These are phyloP conservation scores for Paramecium sonneborni DNA, from an alignment of 73 alveolate species.

Conservation along the genomic window DNA sequence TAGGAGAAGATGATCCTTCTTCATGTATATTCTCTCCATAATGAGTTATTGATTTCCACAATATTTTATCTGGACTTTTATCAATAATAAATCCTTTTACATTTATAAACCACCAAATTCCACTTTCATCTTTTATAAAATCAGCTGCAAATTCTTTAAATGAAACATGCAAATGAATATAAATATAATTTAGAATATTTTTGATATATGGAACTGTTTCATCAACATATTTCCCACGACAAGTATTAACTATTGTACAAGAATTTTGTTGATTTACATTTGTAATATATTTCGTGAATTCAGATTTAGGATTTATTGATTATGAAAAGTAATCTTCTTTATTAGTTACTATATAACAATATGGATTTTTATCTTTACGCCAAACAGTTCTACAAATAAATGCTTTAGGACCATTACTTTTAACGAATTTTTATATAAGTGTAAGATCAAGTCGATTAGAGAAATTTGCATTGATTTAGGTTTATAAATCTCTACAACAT, in stretches of 20 bases:
- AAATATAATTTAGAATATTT: constrained; percentile 85
- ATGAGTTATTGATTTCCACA: constrained; percentile 53
- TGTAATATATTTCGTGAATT: constrained; percentile 83
- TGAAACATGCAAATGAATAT: constrained; percentile 78
- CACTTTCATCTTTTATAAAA: constrained; percentile 75
- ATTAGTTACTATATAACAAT: constrained; percentile 84
- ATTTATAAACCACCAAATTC: constrained; percentile 79
- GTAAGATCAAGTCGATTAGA: constrained; percentile 57
- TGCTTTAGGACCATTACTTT: constrained; percentile 96
- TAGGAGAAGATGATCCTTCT: constrained; percentile 70
- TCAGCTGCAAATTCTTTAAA: constrained; percentile 60
- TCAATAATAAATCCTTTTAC: constrained; percentile 64
- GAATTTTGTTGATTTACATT: constrained; percentile 79
- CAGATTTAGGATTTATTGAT: constrained; percentile 72
- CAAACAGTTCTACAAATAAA: constrained; percentile 88
- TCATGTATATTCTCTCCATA: constrained; percentile 66
- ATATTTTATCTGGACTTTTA: constrained; percentile 66
- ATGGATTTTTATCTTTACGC: constrained; percentile 87
- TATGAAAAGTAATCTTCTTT: constrained; percentile 65
- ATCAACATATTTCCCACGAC: constrained; percentile 91
- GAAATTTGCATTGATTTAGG: neutral
- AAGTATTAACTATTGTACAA: constrained; percentile 88
- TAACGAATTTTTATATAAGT: constrained; percentile 88
- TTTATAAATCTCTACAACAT: constrained; percentile 56
- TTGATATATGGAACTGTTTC: constrained; percentile 86